These are phyloP conservation scores for Talaromyces verruculosus DNA, from an alignment of 2,329 filamentous ascomycete species.

Conservation along the genomic window DNA sequence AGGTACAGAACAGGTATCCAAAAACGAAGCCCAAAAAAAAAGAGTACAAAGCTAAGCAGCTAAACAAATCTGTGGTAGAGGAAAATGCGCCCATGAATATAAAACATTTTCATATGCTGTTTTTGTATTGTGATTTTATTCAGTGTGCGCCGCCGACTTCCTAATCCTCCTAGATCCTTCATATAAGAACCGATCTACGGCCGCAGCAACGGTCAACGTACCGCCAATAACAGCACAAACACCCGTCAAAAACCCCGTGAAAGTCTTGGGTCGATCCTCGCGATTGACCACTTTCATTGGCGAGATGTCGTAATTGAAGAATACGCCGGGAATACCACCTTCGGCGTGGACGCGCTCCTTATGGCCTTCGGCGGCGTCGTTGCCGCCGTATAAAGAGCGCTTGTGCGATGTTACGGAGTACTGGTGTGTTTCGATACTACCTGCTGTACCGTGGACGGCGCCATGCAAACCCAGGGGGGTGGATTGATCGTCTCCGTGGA, in stretches of 20 bases:
- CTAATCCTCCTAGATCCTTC: conserved; percentile 81
- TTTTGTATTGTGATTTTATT: conserved; percentile 33
- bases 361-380: conserved; percentile 83
- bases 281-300: conserved; percentile 99
- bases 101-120: conserved; percentile 1
- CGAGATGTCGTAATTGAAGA: conserved; percentile 99
- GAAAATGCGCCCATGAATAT: neutral
- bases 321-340: conserved; percentile 93
- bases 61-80: neutral
- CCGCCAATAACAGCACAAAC: conserved; percentile 93
- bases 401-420: conserved; percentile 98
- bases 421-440: conserved; percentile 94
- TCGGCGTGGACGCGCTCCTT: conserved; percentile 85
- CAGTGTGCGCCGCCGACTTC: conserved; percentile 69
- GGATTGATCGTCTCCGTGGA: conserved; percentile 49
- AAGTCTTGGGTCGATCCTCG: conserved; percentile 83
- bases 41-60: neutral
- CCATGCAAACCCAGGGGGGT: conserved; percentile 69
- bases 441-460: conserved; percentile 62
- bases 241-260: conserved; percentile 88
- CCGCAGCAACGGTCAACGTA: conserved; percentile 91
- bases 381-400: conserved; percentile 78
- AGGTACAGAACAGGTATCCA: neutral
- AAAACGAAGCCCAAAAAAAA: neutral
- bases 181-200: conserved; percentile 85